A percentile compares a stretch with the other conserved stretches of the same genome.
These are phyloP conservation scores for Corynascus novoguineensis DNA, from an alignment of 495 filamentous ascomycete species.

Conservation along the genomic window DNA sequence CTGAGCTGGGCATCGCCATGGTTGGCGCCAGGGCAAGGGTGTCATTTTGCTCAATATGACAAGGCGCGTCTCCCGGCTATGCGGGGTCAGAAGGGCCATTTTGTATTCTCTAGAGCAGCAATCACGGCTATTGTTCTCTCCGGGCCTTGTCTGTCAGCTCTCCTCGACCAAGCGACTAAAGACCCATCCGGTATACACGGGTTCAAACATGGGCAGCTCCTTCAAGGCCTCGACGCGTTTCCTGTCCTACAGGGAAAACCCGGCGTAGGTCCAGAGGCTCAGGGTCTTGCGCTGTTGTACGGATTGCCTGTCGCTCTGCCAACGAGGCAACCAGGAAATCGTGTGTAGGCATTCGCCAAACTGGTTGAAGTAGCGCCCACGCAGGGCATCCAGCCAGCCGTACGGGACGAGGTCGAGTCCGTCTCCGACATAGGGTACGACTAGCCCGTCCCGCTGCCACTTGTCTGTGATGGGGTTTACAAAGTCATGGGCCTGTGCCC, in stretches of 20 bases:
- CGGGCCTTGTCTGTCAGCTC: neutral
- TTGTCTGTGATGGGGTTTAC: neutral
- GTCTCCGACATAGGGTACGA: neutral
- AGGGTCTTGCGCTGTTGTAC: constrained; percentile 1
- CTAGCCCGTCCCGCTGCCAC: neutral
- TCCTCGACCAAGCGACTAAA: constrained; percentile 1
- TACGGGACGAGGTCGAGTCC: constrained; percentile 1
- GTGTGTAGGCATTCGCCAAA: neutral
- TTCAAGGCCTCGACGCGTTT: neutral
- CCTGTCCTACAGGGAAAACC: neutral
- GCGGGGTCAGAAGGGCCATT: constrained; percentile 1
- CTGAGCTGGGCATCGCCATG: neutral
- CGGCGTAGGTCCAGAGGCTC: neutral
- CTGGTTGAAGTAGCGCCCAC: neutral
- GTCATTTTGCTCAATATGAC: neutral
- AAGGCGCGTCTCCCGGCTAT: constrained; percentile 2
- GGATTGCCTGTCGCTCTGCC: constrained; percentile 1
- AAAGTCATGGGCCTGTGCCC: neutral
- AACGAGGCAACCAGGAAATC: neutral
- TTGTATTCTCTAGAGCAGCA: neutral
- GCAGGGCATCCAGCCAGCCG: neutral
- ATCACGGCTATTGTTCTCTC: neutral
- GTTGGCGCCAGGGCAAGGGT: neutral
- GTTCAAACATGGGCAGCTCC: constrained; percentile 1
- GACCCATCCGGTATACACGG: constrained; percentile 1